Evolutionary conservation across 345 rosid genomes (phyloP).

Genomic region (Xanthoceras sorbifolium): DNA sequence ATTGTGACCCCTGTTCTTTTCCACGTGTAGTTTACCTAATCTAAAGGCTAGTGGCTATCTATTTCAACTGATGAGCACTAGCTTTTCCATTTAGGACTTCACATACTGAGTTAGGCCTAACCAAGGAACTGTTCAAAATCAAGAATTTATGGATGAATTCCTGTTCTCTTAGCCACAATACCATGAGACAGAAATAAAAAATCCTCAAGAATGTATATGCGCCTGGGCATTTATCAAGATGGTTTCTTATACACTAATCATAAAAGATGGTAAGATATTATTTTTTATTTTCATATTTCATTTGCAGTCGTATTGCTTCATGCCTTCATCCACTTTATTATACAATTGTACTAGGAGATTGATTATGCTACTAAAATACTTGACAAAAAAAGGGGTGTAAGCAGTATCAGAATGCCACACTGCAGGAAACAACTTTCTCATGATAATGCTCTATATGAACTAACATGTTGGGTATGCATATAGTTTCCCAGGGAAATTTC

Average conservation of each 20-base stretch:
- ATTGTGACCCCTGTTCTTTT: constrained; percentile 55
- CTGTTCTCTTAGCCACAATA: constrained; percentile 8
- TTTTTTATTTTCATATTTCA: background rate
- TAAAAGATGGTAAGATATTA: background rate
- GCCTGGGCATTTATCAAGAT: background rate
- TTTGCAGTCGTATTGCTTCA: constrained; percentile 4
- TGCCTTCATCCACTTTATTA: background rate
- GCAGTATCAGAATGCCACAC: background rate
- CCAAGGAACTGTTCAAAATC: constrained; percentile 29
- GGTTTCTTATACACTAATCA: background rate
- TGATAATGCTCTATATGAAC: background rate
- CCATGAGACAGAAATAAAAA: background rate
- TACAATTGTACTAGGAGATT: background rate
- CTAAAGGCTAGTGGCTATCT: constrained; percentile 37
- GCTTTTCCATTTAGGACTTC: constrained; percentile 32
- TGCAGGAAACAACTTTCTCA: background rate
- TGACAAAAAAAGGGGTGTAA: background rate
- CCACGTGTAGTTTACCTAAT: constrained; percentile 86
- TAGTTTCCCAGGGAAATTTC: no score
- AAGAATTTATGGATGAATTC: constrained; percentile 7
- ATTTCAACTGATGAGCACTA: constrained; percentile 49
- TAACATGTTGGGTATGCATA: background rate
- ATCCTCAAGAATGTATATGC: background rate
- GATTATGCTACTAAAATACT: background rate
- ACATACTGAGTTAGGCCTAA: constrained; percentile 52